Conservation (phyloP, 2,329 filamentous ascomycete species). For the Zymoseptoria tritici region DNA sequence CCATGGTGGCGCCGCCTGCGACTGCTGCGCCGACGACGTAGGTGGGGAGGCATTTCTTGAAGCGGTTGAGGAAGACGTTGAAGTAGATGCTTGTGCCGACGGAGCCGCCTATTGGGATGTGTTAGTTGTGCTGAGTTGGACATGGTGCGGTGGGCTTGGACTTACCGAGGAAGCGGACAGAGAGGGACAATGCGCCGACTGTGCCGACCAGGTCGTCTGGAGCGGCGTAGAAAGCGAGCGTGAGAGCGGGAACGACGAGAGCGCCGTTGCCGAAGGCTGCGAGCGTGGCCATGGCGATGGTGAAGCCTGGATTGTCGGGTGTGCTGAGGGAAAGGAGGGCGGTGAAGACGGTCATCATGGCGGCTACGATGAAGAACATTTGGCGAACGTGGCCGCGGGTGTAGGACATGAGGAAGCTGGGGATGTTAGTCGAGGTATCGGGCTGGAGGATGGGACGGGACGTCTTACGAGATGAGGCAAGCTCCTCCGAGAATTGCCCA, state of each 20-base stretch:
- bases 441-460: background rate
- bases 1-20: conserved; percentile 7
- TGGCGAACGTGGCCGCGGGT: conserved; percentile 53
- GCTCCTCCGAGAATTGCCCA: conserved; percentile 56
- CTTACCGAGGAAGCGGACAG: conserved; percentile 56
- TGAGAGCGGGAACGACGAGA: conserved; percentile 58
- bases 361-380: conserved; percentile 51
- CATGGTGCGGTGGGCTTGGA: background rate
- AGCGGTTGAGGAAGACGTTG: conserved; percentile 45
- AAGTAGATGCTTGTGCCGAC: conserved; percentile 44
- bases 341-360: conserved; percentile 56
- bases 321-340: conserved; percentile 21
- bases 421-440: background rate
- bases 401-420: conserved; percentile 44
- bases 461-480: conserved; percentile 42
- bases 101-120: conserved; percentile 36
- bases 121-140: background rate
- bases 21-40: conserved; percentile 42
- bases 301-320: conserved; percentile 18
- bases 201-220: conserved; percentile 63
- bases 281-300: conserved; percentile 48
- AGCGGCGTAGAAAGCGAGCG: conserved; percentile 55
- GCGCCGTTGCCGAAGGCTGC: conserved; percentile 59
- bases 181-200: conserved; percentile 57
- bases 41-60: conserved; percentile 43